Evolutionary conservation across 2,329 filamentous ascomycete species (phyloP).

Genomic region (Ceratocystis alfenasii): DNA sequence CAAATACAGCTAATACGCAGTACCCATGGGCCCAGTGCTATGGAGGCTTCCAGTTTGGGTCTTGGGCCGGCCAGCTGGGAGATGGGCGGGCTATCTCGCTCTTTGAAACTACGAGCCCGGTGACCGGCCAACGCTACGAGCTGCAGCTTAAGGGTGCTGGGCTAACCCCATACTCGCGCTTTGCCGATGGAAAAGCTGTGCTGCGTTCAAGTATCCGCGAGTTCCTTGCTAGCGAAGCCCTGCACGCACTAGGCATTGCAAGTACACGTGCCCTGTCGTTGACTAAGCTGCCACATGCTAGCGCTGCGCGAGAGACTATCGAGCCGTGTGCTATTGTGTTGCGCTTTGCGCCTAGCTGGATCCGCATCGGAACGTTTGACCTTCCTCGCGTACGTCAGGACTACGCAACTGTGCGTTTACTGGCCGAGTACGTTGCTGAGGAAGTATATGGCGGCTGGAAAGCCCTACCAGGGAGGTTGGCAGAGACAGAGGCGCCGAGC

Average conservation of each 20-base stretch:
- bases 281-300: conserved; percentile 59
- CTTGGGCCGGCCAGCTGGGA: conserved; percentile 91
- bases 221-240: conserved; percentile 80
- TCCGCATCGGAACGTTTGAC: conserved; percentile 92
- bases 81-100: conserved; percentile 90
- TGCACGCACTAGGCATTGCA: conserved; percentile 76
- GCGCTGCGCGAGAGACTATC: conserved; percentile 63
- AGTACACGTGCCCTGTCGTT: conserved; percentile 77
- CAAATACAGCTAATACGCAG: not conserved
- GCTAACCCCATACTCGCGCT: conserved; percentile 85
- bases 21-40: conserved; percentile 99
- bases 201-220: conserved; percentile 86
- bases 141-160: conserved; percentile 91
- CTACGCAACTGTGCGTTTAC: conserved; percentile 55
- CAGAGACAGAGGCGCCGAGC: conserved; percentile 38
- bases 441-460: conserved; percentile 84
- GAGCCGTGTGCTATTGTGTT: conserved; percentile 90
- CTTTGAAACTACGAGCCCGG: conserved; percentile 73
- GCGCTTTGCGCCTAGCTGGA: conserved; percentile 82
- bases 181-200: conserved; percentile 91
- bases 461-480: conserved; percentile 53
- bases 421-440: conserved; percentile 76
- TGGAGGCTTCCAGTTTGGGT: conserved; percentile 68
- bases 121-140: conserved; percentile 65
- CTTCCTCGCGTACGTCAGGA: conserved; percentile 75